Conservation (phyloP, 202 grass and related monocot genomes). For the Hordeum pubiflorum region DNA sequence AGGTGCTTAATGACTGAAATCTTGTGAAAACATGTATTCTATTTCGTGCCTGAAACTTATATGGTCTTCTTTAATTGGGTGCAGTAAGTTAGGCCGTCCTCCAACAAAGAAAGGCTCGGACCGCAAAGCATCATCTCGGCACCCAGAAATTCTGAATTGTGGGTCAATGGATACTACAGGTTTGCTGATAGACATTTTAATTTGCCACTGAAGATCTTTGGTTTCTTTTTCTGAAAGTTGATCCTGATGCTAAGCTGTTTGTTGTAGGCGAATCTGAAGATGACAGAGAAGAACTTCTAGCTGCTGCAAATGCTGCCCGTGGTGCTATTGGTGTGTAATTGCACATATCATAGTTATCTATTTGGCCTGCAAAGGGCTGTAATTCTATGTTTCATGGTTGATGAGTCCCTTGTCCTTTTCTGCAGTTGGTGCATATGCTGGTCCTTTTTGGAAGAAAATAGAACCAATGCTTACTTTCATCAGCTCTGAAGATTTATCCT, state of each 20-base stretch:
- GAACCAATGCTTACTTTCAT: slow-evolving; percentile 53
- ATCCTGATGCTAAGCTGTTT: slow-evolving; percentile 23
- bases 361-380: neutral
- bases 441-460: slow-evolving; percentile 73
- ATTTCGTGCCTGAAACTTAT: neutral
- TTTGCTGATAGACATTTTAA: neutral
- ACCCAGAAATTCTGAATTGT: slow-evolving; percentile 36
- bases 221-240: neutral
- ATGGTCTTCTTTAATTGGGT: slow-evolving; percentile 12
- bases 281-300: slow-evolving; percentile 64
- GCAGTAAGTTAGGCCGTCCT: slow-evolving; percentile 65
- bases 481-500: slow-evolving; percentile 39
- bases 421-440: slow-evolving; percentile 57
- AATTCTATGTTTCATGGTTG: neutral
- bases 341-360: neutral
- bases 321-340: slow-evolving; percentile 46
- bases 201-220: neutral
- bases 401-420: slow-evolving; percentile 13
- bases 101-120: slow-evolving; percentile 66
- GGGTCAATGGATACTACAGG: slow-evolving; percentile 42
- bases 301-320: slow-evolving; percentile 63
- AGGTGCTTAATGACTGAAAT: slow-evolving; percentile 38
- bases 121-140: slow-evolving; percentile 50
- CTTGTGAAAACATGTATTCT: neutral
- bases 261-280: slow-evolving; percentile 52